Conservation (phyloP, 2,329 filamentous ascomycete species). For the Colletotrichum cuscutae region DNA sequence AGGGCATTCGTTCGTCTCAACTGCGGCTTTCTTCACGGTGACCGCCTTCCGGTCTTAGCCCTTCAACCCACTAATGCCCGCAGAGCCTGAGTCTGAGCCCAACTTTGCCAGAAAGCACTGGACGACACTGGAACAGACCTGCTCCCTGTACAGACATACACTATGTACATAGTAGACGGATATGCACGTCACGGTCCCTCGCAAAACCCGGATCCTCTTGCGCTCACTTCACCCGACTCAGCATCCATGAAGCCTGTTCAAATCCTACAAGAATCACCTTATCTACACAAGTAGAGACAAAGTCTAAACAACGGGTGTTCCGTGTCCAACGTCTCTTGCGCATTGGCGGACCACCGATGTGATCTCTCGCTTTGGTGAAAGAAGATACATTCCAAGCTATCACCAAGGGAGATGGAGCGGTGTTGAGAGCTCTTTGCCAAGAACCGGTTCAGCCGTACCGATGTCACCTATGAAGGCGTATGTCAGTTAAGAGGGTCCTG, state of each 20-base stretch:
- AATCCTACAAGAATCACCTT: slow-evolving; percentile 1
- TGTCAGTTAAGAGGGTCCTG: slow-evolving; percentile 32
- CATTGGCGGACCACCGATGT: background rate
- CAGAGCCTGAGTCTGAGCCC: slow-evolving; percentile 9
- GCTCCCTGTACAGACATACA: background rate
- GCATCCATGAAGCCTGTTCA: slow-evolving; percentile 27
- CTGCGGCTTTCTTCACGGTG: slow-evolving; percentile 18
- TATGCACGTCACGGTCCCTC: background rate
- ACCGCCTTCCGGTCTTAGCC: slow-evolving; percentile 1
- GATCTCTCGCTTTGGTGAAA: background rate
- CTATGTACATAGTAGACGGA: background rate
- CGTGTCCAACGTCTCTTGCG: background rate
- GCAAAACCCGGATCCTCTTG: background rate
- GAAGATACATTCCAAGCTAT: slow-evolving; percentile 25
- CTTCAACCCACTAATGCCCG: slow-evolving; percentile 18
- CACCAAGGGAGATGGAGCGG: slow-evolving; percentile 76
- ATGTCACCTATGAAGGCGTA: slow-evolving; percentile 64
- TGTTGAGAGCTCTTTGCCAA: slow-evolving; percentile 70
- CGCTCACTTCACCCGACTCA: slow-evolving; percentile 14
- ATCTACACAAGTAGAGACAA: background rate
- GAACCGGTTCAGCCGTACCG: slow-evolving; percentile 71
- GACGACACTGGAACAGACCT: slow-evolving; percentile 11
- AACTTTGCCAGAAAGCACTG: background rate
- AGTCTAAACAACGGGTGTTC: background rate
- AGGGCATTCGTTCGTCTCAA: slow-evolving; percentile 32